Percentiles rank a stretch among this genome's conserved stretches.
These are phyloP conservation scores for Lipomyces sp. DNA, from an alignment of 805 yeast species.

Conservation along the genomic window DNA sequence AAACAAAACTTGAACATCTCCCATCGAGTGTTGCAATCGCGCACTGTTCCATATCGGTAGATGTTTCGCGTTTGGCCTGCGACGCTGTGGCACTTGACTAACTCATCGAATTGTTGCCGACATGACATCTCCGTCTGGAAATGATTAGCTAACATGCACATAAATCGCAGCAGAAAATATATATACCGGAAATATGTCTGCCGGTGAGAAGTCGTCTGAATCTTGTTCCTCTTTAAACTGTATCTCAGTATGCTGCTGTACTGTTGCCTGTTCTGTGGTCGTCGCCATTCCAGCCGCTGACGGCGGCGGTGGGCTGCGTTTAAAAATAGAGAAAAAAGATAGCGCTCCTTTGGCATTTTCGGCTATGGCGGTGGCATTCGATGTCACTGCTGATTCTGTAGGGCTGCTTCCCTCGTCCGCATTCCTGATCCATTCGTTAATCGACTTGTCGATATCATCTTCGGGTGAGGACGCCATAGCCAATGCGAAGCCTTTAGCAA, in stretches of 20 bases:
- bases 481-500: no score
- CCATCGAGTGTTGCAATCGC: conserved; percentile 65
- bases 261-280: no score
- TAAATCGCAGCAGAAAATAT: not conserved
- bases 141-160: not conserved
- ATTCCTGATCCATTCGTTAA: conserved; percentile 8
- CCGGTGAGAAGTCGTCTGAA: conserved; percentile 6
- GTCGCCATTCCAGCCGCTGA: not conserved
- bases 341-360: not conserved
- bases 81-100: conserved; percentile 78
- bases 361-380: not conserved
- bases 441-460: conserved; percentile 9
- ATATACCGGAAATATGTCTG: conserved; percentile 21
- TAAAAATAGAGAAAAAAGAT: not conserved
- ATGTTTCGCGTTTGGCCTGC: conserved; percentile 87
- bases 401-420: not conserved
- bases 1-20: conserved; percentile 80
- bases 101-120: conserved; percentile 80
- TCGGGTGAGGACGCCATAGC: conserved; percentile 6
- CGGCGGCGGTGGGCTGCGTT: not conserved
- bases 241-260: not conserved
- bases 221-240: not conserved
- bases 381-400: not conserved
- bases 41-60: conserved; percentile 77
- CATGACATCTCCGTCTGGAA: conserved; percentile 56